Evolutionary conservation across 345 rosid species (phyloP), one percentile per base, ranked within the genome.

Genomic region (Eucalyptus albens): DNA sequence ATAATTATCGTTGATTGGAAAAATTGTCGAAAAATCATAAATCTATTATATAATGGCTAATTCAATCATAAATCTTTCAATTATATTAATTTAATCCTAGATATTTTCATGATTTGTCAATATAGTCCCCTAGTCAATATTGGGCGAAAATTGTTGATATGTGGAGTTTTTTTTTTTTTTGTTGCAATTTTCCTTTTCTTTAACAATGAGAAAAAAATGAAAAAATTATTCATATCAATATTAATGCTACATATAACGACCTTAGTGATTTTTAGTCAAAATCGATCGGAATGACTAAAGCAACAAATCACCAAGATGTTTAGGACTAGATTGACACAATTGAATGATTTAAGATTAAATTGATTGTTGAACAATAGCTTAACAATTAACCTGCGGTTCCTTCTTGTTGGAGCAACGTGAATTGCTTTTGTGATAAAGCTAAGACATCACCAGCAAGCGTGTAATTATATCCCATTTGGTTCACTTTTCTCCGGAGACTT

Each of bases 61-160:
- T 77, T 77, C 1, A 37, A 0, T 3, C 0, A 0, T 40, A 19
- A 21, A 77, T 1, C 0, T 77, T 37, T 40, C 0, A 21, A 21
- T 21, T 21, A 4, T 40, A 13, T 11, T 2, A 77, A 77, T 77
- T 11, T 77, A 40, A 6, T 40, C 29, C 2, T 11, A 11, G 2
- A 19, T 22, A 11, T 72, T 72, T 72, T 72, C 27, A 37, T 13
- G 2, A 11, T 37, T 72, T 37, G 11, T 1, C 8, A 6, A 37
- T 77, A 6, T 37, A 37, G 3, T 37, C 27, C 1, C 24, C 5
- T 4, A 3, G 1, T 0, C 5, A 37, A 37, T 6, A 37, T 21
- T 77, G 27, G 8, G 0, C 2, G 0, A 3, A 37, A 77, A 77
- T 77, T 8, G 56, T 53, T 53, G 5, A 53, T 19, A 19, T 1